Conservation (phyloP, 441 rosid genomes). For the Eruca vesicaria region DNA sequence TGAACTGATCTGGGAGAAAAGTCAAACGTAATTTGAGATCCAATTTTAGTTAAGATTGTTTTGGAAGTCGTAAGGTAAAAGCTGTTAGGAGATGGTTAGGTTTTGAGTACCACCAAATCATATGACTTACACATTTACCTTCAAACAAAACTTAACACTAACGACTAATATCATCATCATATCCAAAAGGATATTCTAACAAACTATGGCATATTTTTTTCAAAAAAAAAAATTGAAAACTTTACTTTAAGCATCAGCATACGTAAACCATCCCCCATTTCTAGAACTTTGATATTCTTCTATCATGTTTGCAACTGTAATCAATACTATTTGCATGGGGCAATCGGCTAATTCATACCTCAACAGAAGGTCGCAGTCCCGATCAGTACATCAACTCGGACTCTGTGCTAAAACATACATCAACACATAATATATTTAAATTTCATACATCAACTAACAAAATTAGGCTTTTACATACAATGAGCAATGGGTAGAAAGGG, state of each 20-base stretch:
- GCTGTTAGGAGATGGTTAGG: neutral
- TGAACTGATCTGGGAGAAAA: too few relatives aligned
- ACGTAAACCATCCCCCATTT: neutral
- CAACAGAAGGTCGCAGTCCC: too few relatives aligned
- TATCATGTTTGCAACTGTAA: neutral
- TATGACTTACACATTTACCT: neutral
- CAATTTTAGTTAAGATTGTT: neutral
- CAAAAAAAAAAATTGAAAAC: neutral
- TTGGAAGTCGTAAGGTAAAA: neutral
- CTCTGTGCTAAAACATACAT: too few relatives aligned
- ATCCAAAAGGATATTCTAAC: neutral
- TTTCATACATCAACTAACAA: too few relatives aligned
- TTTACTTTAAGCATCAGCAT: constrained; percentile 15
- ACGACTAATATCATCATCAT: neutral
- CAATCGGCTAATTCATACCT: too few relatives aligned
- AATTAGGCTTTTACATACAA: too few relatives aligned
- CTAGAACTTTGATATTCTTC: neutral
- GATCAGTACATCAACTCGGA: too few relatives aligned
- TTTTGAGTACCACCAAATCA: neutral
- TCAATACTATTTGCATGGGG: too few relatives aligned
- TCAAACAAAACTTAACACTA: neutral
- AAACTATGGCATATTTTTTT: neutral
- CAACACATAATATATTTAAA: too few relatives aligned
- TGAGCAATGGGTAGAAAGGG: too few relatives aligned
- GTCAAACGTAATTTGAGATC: too few relatives aligned